A percentile compares a stretch with the other conserved stretches of the same genome.
Conservation (phyloP, 352 stramenopile species). For the Globisporangium uncinulatum region DNA sequence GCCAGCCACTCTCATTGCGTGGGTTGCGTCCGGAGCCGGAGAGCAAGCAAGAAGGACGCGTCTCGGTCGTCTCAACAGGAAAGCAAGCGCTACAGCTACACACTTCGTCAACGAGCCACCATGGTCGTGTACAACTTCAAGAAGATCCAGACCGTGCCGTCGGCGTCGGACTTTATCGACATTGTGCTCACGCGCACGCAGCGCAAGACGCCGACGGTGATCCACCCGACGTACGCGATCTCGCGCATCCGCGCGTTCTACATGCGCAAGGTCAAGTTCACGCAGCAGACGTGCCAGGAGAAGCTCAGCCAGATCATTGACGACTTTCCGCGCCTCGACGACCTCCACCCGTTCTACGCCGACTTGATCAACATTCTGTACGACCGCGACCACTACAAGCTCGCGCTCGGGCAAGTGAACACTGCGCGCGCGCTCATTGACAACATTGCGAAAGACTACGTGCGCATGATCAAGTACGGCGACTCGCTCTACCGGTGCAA, state of each 20-base stretch:
- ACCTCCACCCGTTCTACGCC: conserved; percentile 98
- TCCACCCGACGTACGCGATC: conserved; percentile 97
- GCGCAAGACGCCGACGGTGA: conserved; percentile 98
- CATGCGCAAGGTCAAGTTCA: conserved; percentile 99
- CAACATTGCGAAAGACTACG: conserved; percentile 97
- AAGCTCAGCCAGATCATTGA: conserved; percentile 97
- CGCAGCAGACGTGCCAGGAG: conserved; percentile 98
- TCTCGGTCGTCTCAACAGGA: too few species aligned
- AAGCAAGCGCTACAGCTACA: background rate
- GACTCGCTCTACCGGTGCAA: conserved; percentile 99
- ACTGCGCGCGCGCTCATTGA: conserved; percentile 97
- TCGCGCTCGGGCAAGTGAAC: conserved; percentile 99
- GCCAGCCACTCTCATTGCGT: conserved; percentile 10
- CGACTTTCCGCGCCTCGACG: conserved; percentile 98
- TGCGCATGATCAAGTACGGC: conserved; percentile 99
- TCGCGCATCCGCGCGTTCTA: conserved; percentile 93
- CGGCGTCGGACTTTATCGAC: conserved; percentile 97
- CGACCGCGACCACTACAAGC: conserved; percentile 99
- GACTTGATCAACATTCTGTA: conserved; percentile 99
- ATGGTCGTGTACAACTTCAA: conserved; percentile 99
- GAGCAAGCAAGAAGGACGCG: background rate
- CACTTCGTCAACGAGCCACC: conserved; percentile 4
- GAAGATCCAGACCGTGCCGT: conserved; percentile 97
- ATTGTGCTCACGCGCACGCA: conserved; percentile 99
- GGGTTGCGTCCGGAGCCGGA: conserved; percentile 11